Evolutionary conservation across 768 basidiomycete species (phyloP), one percentile per base, ranked within the genome.

Genomic region (Lactarius evosmus): DNA sequence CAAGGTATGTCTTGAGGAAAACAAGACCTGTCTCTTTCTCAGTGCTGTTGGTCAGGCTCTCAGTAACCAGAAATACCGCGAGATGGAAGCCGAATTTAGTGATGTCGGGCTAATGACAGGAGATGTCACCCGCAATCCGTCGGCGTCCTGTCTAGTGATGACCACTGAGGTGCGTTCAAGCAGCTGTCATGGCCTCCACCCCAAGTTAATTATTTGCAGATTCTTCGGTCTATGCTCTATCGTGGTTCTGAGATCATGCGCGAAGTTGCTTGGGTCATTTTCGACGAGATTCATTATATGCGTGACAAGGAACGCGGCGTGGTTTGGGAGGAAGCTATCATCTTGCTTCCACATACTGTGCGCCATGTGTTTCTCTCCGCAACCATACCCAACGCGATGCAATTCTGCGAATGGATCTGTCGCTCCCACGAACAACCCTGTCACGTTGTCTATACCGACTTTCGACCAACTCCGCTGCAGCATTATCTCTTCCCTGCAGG

Each of bases 261-360:
- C 61, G 97, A 99, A 79, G 96, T 99, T n/a, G 95, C 95, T 1
- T 99, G 97, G 97, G 96, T 98, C 61, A 86, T 99, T 68, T 99
- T 98, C 74, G 97, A 99, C 73, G 97, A 99, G 77, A 97, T 99
- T 66, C 97, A 99, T 73, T 99, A 98, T 77, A 99, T 98, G 97
- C 89, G 97, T 65, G 97, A 98, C 79, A 94, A 94, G 71, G 97
- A 99, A 74, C 91, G 97, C 69, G 97, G 97, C 69, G 97, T 99
- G 22, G 97, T 99, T 30, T 98, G 97, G 97, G 96, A 99, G 76
- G 95, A 97, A 75, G 95, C 95, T 1, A 97, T 98, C 72, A 98
- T 98, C 69, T 85, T 99, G 2, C 85, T 99, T 12, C 97, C 97
- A 9, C 93, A 97, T 74, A 88, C 86, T 16, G 96, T 98, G 66